phyloP scores from a whole-genome alignment of 345 rosid species.

The Toxicodendron radicans region DNA sequence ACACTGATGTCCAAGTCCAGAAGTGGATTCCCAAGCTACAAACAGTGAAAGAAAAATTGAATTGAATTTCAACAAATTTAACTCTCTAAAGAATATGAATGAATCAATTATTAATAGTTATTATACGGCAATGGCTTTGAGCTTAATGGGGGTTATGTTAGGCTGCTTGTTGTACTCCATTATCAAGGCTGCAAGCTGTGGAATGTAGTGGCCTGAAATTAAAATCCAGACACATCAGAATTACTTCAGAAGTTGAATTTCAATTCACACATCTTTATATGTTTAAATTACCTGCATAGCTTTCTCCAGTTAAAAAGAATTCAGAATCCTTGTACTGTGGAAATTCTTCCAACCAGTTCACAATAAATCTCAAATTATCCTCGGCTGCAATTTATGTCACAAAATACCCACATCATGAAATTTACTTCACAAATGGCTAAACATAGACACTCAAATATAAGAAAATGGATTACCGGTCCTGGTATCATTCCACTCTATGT shows the following conservation, averaged over 20 bases:
- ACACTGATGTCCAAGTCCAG: conserved; percentile 41
- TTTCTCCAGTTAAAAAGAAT: conserved; percentile 40
- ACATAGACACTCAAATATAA: background rate
- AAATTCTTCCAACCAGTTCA: conserved; percentile 40
- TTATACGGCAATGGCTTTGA: conserved; percentile 35
- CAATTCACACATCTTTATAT: background rate
- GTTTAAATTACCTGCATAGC: conserved; percentile 35
- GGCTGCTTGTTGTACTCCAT: conserved; percentile 35
- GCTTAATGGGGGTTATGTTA: conserved; percentile 24
- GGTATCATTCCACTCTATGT: conserved; percentile 23
- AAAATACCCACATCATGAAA: background rate
- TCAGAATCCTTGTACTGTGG: conserved; percentile 29
- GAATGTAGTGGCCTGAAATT: conserved; percentile 39
- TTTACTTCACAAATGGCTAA: background rate
- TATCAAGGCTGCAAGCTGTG: conserved; percentile 35
- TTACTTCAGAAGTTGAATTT: background rate
- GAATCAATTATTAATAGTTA: too few species aligned
- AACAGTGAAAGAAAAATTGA: background rate
- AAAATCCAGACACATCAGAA: background rate
- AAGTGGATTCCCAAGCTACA: conserved; percentile 46
- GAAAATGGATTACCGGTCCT: conserved; percentile 9
- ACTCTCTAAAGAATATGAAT: too few species aligned
- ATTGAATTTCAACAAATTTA: too few species aligned
- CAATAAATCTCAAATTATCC: conserved; percentile 36
- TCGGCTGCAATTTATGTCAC: conserved; percentile 18